Percentiles rank a stretch among this genome's conserved stretches.
Evolutionary conservation across 257 asterid species (phyloP).

Genomic region (Parsonsia alboflavescens): DNA sequence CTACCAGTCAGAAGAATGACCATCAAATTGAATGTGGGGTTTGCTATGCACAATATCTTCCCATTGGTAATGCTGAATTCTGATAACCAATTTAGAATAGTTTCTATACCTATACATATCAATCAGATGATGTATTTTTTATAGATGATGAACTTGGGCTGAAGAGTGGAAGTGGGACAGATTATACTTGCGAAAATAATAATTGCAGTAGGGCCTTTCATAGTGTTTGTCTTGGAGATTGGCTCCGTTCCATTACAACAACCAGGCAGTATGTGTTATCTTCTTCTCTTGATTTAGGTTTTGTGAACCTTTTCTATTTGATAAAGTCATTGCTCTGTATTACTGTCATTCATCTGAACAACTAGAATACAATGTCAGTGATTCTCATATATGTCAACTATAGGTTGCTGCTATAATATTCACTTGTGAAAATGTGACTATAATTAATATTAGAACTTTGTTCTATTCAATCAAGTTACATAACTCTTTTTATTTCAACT

Average conservation of each 20-base stretch:
- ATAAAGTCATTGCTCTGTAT: too few relatives aligned
- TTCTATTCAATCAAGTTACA: not conserved
- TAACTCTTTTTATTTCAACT: not conserved
- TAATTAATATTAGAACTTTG: not conserved
- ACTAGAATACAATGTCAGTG: not conserved
- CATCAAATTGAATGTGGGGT: conserved; percentile 77
- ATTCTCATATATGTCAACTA: not conserved
- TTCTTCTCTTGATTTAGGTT: conserved; percentile 11
- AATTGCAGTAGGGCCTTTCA: conserved; percentile 71
- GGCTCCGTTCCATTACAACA: conserved; percentile 80
- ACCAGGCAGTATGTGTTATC: conserved; percentile 64
- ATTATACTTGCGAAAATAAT: conserved; percentile 63
- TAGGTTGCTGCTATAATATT: not conserved
- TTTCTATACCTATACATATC: not conserved
- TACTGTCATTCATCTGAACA: not conserved
- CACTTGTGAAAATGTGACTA: not conserved
- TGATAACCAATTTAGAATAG: not conserved
- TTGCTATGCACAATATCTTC: conserved; percentile 79
- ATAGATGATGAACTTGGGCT: conserved; percentile 79
- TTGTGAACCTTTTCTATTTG: not conserved
- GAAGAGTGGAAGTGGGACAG: conserved; percentile 67
- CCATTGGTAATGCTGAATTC: conserved; percentile 43
- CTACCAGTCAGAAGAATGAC: conserved; percentile 37
- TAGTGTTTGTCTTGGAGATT: conserved; percentile 68
- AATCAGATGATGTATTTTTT: conserved; percentile 21